Base-by-base conservation (phyloP, 768 basidiomycete species). In the Pisolithus orientalis region DNA sequence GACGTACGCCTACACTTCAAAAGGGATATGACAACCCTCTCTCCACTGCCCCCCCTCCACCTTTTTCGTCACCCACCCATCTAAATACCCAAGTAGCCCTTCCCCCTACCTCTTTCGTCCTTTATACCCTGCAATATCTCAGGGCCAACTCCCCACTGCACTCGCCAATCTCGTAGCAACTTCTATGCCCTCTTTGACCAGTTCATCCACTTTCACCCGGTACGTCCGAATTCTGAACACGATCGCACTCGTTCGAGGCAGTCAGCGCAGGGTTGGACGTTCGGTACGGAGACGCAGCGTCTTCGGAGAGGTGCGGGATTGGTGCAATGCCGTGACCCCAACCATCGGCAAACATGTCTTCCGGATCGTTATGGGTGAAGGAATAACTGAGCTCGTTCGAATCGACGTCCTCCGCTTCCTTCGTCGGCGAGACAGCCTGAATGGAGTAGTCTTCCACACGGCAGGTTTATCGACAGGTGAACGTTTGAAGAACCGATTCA, bases 401-500 rank as follows among this genome's bases (percentile, higher is more conserved):
- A 76, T 86, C 87, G 89, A 7, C 28, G 28, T 21, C 21, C 21
- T 21, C 21, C 21, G 38, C 75, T 79, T 28, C 89, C 74, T 62
- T 87, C 84, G 52, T 87, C 38, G 65, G 65, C 51, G 64, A 62
- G 47, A 73, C 70, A 54, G 70, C 59, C 55, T 76, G 75, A 46
- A 79, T 64, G 44, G 67, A 62, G 69, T 85, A 89, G 66, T 90
- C 90, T 84, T 84, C 50, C 89, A 79, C 52, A 75, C 70, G 40
- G 90, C 82, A 6, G 88, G 84, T 65, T 88, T 84, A 62, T 84
- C 80, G 46, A 85, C 74, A 24, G 79, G 60, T 51, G 90, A 60
- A 45, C 83, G 78, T 59, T 74, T 76, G 73, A 91, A 89, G 72
- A 85, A 90, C 47, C 85, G 78, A 53, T 77, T 78, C 72, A 90